Evolutionary conservation across 306 rosid genomes (phyloP).

Genomic region (Mucuna pruriens): DNA sequence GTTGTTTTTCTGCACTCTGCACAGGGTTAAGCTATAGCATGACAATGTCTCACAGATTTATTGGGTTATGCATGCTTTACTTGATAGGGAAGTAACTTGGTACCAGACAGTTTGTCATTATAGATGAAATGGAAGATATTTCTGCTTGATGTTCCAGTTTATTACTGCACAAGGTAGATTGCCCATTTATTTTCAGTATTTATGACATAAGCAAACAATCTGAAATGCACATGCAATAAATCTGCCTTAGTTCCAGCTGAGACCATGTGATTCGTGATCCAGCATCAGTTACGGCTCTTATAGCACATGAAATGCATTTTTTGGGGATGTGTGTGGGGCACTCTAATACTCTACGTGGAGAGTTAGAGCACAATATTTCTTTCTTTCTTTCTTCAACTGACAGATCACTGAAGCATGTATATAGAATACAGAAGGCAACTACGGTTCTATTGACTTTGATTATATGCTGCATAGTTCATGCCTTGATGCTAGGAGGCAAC

Average conservation of each 20-base stretch:
- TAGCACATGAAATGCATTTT: constrained; percentile 21
- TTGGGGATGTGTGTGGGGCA: not conserved
- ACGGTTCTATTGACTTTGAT: not conserved
- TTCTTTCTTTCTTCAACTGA: not conserved
- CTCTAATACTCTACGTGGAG: not conserved
- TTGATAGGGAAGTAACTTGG: not conserved
- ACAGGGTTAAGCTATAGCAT: not conserved
- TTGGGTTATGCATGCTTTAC: not conserved
- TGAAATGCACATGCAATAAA: not conserved
- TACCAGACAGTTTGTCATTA: not conserved
- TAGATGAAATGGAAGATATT: constrained; percentile 3
- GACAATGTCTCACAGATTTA: not conserved
- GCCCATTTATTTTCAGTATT: not conserved
- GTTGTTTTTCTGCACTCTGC: not conserved
- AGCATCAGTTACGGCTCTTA: not conserved
- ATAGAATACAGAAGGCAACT: not conserved
- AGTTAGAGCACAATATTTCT: not conserved
- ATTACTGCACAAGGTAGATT: not conserved
- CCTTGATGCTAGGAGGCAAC: not conserved
- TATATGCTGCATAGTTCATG: not conserved
- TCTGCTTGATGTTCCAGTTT: constrained; percentile 2
- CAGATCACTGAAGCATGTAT: not conserved
- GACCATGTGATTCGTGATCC: constrained; percentile 19
- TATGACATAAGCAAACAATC: not conserved
- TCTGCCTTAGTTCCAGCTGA: not conserved